phyloP scores from a whole-genome alignment of 2,329 filamentous ascomycete species.

The Colletotrichum sp. region DNA sequence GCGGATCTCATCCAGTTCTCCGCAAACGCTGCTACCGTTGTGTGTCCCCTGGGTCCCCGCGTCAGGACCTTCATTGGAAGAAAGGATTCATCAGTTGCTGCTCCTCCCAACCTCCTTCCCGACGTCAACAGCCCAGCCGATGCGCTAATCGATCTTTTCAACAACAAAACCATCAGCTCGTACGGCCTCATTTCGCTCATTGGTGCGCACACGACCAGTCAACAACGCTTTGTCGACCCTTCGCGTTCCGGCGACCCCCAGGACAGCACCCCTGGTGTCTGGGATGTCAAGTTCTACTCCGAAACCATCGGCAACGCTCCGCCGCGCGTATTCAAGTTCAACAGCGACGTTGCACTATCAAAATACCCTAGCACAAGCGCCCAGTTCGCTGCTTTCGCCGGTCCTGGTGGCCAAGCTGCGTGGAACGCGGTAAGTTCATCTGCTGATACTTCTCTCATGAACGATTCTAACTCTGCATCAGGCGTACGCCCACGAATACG shows the following conservation, averaged over 20 bases:
- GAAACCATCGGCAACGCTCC: slow-evolving; percentile 36
- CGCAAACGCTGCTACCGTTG: slow-evolving; percentile 51
- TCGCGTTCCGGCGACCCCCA: slow-evolving; percentile 48
- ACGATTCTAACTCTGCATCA: background rate
- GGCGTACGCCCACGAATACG: slow-evolving; percentile 57
- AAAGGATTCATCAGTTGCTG: slow-evolving; percentile 43
- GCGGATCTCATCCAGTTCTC: slow-evolving; percentile 62
- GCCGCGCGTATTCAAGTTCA: slow-evolving; percentile 43
- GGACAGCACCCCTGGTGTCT: slow-evolving; percentile 51
- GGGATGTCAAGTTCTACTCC: slow-evolving; percentile 57
- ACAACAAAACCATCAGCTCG: slow-evolving; percentile 57
- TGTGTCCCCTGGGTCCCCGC: slow-evolving; percentile 48
- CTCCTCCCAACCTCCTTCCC: slow-evolving; percentile 48
- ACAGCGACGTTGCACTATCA: slow-evolving; percentile 44
- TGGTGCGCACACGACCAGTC: slow-evolving; percentile 57
- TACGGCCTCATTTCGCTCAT: slow-evolving; percentile 57
- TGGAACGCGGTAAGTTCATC: slow-evolving; percentile 43
- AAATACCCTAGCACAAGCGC: slow-evolving; percentile 37
- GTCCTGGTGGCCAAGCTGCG: slow-evolving; percentile 32
- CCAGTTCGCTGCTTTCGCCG: slow-evolving; percentile 43
- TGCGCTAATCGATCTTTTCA: slow-evolving; percentile 52
- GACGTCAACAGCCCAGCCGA: slow-evolving; percentile 43
- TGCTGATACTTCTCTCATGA: background rate
- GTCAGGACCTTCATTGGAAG: slow-evolving; percentile 57
- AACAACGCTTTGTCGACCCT: slow-evolving; percentile 49